Base-by-base conservation (phyloP, 2,329 filamentous ascomycete species). In the Fusarium praegraminearum region DNA sequence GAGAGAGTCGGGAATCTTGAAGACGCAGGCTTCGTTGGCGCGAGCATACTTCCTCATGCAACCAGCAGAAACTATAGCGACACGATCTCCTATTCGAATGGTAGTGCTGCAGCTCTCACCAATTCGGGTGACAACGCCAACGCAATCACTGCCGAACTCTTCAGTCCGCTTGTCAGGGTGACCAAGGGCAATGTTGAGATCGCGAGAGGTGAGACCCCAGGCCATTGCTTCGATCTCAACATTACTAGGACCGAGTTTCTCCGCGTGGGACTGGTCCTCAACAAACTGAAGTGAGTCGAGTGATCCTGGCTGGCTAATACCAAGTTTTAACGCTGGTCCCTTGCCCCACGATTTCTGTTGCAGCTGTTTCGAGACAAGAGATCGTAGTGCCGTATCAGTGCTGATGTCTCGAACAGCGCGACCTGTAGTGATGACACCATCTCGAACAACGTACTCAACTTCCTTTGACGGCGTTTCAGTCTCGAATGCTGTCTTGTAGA, bases 261-360 rank as follows among this genome's bases (percentile, higher is more conserved):
- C 2, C 0, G 8, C 6, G 1, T 15, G 2, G 1, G 7, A 11
- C 0, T 36, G 5, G 11, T 62, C 59, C 3, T 52, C 13, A 0
- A 46, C 22, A 7, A 59, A 62, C 2, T 30, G 40, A 1, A 62
- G 13, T 2, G 59, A 22, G 0, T 47, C 38, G 3, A 47, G 22
- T 5, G 6, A 30, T n/a, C 54, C 54, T 1, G 41, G 46, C 0
- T 26, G 40, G 2, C 24, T 16, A 1, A 32, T 22, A 1, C 12
- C 13, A 28, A 62, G 46, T 2, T 52, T 51, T 5, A 62, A 5
- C 6, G n/a, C 18, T 10, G 46, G 41, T 0, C 46, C 47, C 1
- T 47, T 28, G 4, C 26, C 22, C 54, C 54, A 62, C 12, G 55
- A 1, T 2, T 28, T 41, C 1, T 47, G 7, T 8, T 47, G 26